Evolutionary conservation across 2,329 filamentous ascomycete genomes (phyloP).

Genomic region (Fusarium kyushuense): DNA sequence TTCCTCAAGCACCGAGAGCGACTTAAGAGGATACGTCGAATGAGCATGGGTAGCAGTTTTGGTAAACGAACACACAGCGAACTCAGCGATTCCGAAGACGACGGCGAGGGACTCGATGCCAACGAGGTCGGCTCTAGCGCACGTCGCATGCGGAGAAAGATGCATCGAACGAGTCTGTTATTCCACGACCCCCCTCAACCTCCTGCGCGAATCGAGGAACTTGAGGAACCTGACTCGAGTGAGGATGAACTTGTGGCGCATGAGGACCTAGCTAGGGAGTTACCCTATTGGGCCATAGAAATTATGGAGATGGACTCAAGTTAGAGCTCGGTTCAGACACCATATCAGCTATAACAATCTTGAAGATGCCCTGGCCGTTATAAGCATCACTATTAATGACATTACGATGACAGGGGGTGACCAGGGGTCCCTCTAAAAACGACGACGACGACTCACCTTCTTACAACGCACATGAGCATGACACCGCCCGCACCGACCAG

Average conservation of each 20-base stretch:
- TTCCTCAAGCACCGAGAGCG: conserved; percentile 58
- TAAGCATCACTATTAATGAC: conserved; percentile 46
- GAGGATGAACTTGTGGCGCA: conserved; percentile 59
- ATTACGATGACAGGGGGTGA: conserved; percentile 43
- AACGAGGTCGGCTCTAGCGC: conserved; percentile 61
- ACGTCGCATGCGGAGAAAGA: conserved; percentile 60
- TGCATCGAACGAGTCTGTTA: conserved; percentile 61
- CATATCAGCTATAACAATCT: conserved; percentile 33
- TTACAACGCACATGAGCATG: conserved; percentile 39
- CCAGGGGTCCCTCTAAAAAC: conserved; percentile 41
- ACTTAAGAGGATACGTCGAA: conserved; percentile 58
- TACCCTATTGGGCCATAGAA: conserved; percentile 64
- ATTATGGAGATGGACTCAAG: conserved; percentile 63
- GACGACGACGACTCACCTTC: conserved; percentile 46
- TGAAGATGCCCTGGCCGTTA: conserved; percentile 33
- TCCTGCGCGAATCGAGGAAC: conserved; percentile 64
- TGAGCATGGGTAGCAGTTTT: conserved; percentile 66
- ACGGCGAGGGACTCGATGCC: conserved; percentile 56
- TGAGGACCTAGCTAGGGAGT: conserved; percentile 60
- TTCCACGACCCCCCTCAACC: conserved; percentile 64
- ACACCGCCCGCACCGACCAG: conserved; percentile 39
- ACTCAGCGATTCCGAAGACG: conserved; percentile 63
- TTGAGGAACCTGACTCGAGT: conserved; percentile 64
- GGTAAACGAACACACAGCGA: conserved; percentile 67
- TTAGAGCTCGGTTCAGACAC: conserved; percentile 38